phyloP scores from a whole-genome alignment of 768 basidiomycete genomes.

The Hypsizygus marmoreus region DNA sequence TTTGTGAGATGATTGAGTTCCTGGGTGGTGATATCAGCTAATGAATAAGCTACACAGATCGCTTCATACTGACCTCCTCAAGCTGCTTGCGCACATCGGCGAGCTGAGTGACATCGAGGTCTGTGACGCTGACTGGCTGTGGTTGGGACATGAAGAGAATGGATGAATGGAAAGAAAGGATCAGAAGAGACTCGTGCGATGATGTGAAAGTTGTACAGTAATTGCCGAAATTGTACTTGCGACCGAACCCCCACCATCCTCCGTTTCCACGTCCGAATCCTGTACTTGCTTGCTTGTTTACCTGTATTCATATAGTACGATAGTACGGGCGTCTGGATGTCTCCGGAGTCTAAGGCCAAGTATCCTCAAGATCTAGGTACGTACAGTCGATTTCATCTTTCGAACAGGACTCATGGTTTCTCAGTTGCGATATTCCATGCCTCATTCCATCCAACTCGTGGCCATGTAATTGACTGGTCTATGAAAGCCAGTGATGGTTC shows the following conservation, averaged over 20 bases:
- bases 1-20: conserved; percentile 90
- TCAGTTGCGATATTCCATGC: conserved; percentile 83
- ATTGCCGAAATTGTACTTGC: neutral
- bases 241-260: neutral
- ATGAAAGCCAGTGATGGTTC: conserved; percentile 69
- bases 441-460: conserved; percentile 82
- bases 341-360: conserved; percentile 24
- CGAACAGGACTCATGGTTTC: conserved; percentile 3
- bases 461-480: conserved; percentile 81
- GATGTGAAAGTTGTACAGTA: neutral
- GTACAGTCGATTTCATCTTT: conserved; percentile 10
- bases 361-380: conserved; percentile 58
- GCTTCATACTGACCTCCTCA: conserved; percentile 68
- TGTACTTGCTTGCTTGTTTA: neutral
- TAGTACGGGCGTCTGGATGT: conserved; percentile 22
- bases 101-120: conserved; percentile 85
- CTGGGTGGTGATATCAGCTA: conserved; percentile 41
- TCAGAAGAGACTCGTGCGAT: conserved; percentile 6
- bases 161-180: conserved; percentile 16
- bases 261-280: neutral
- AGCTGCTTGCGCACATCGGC: conserved; percentile 89
- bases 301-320: neutral
- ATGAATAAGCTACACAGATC: conserved; percentile 5
- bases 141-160: conserved; percentile 42
- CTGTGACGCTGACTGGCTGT: conserved; percentile 77